phyloP scores from a whole-genome alignment of 192 early-diverging fungal species.

The Funneliformis geosporum region DNA sequence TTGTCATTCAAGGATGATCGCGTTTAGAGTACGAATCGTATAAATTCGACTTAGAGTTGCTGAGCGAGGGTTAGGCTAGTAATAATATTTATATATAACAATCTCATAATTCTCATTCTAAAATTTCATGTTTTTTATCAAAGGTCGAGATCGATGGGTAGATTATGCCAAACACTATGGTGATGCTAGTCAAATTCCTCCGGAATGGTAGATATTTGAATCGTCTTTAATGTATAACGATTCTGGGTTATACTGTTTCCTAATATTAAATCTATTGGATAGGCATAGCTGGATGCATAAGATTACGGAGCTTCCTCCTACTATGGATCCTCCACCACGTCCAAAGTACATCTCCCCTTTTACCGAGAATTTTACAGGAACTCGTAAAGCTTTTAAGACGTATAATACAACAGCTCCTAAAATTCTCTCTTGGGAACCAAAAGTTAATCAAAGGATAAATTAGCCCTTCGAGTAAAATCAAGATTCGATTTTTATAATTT shows the following conservation, averaged over 20 bases:
- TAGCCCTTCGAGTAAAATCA: background rate
- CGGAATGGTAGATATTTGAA: conserved; percentile 60
- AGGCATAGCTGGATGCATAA: conserved; percentile 49
- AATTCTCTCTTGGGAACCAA: conserved; percentile 57
- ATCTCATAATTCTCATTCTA: background rate
- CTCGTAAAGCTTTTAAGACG: conserved; percentile 51
- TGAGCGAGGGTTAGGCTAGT: background rate
- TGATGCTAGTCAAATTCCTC: conserved; percentile 63
- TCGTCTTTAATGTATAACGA: background rate
- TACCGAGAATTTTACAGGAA: conserved; percentile 48
- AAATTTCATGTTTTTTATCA: background rate
- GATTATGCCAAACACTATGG: conserved; percentile 53
- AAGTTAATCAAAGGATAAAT: conserved; percentile 7
- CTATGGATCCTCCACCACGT: conserved; percentile 36
- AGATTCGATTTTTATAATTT: too few species aligned
- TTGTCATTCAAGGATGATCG: background rate
- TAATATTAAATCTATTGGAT: background rate
- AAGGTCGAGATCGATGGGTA: conserved; percentile 80
- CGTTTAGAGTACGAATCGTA: background rate
- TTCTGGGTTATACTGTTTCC: background rate
- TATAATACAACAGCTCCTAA: conserved; percentile 63
- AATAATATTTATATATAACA: too few species aligned
- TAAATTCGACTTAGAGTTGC: background rate
- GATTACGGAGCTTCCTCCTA: conserved; percentile 45
- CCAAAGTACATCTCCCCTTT: conserved; percentile 38